Base-by-base conservation (phyloP, 2,329 filamentous ascomycete species). In the Phyllosticta paracitricarpa region DNA sequence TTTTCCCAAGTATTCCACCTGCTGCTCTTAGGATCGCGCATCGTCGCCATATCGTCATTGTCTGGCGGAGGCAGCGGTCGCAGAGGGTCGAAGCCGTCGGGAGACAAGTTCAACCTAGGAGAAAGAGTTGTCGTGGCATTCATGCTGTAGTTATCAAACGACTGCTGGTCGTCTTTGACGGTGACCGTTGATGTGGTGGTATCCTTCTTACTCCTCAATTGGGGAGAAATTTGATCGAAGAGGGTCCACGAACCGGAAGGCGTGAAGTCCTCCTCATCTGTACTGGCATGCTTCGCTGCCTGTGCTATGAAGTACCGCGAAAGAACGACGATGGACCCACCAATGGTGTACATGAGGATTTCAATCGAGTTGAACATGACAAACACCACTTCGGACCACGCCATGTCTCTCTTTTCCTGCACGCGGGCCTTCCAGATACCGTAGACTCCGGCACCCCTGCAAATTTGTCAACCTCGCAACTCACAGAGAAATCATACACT, bases 341-440 rank as follows among this genome's bases (percentile, higher is more conserved):
- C 60, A 51, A 62, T 51, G 8, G 60, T 58, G 51, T 62, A 62
- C 24, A 62, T 35, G 51, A 51, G 54, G 33, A 62, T 62, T 51
- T 62, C 60, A 25, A 62, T 56, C 12, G 52, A 51, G 60, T 62
- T 62, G 60, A 55, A 62, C 52, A 62, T 62, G 56, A 62, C 52
- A 52, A 54, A 58, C 7, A 56, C 52, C n/a, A 52, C 48, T 56
- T 62, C 60, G 24, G 60, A 55, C 51, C 54, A 62, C 2, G 60
- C 54, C 4, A 62, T 33, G 26, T 62, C 60, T 25, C 17, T 19
- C 8, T 51, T 26, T 7, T 56, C 60, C 40, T 55, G 30, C 2
- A 24, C 33, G 19, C 60, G 56, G 56, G 58, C 58, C 26, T 55
- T 51, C 60, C 60, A 62, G 25, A 62, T 62, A 30, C 56, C 60